These are phyloP conservation scores for Triticum urartu DNA, from an alignment of 176 grass and related monocot species.

Conservation along the genomic window DNA sequence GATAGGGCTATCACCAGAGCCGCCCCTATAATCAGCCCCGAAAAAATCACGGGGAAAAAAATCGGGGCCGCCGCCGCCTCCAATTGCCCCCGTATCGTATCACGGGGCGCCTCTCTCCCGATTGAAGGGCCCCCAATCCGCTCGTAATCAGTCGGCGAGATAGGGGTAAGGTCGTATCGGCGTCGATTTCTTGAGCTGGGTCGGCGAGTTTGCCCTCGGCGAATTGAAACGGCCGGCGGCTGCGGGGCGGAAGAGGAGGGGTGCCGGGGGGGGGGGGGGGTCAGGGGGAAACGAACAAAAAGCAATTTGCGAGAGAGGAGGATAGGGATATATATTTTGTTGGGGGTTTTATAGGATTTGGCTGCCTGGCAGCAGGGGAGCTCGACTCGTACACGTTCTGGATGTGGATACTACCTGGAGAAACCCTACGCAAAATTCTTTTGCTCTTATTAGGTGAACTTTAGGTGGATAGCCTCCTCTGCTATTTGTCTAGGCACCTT, in stretches of 20 bases:
- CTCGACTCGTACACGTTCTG: background rate
- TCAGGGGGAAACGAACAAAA: background rate
- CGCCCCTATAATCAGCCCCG: background rate
- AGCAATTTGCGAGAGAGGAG: background rate
- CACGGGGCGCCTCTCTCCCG: background rate
- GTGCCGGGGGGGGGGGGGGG: background rate
- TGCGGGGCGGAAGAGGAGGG: conserved; percentile 33
- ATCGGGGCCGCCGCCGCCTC: conserved; percentile 4
- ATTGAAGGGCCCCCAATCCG: conserved; percentile 8
- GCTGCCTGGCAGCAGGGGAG: background rate
- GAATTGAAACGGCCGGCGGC: conserved; percentile 41
- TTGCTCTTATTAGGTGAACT: background rate
- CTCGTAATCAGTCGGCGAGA: conserved; percentile 13
- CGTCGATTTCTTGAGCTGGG: background rate
- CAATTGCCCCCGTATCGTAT: conserved; percentile 2
- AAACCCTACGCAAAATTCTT: background rate
- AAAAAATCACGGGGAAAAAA: conserved; percentile 14
- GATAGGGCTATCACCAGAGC: conserved; percentile 9
- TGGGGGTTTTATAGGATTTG: conserved; percentile 38
- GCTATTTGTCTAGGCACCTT: background rate
- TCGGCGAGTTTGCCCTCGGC: conserved; percentile 24
- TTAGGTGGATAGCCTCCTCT: background rate
- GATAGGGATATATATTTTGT: conserved; percentile 13
- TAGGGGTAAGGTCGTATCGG: background rate
- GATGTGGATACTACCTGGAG: background rate